phyloP scores from a whole-genome alignment of 1,139 yeast genomes.

The Diutina rugosa region DNA sequence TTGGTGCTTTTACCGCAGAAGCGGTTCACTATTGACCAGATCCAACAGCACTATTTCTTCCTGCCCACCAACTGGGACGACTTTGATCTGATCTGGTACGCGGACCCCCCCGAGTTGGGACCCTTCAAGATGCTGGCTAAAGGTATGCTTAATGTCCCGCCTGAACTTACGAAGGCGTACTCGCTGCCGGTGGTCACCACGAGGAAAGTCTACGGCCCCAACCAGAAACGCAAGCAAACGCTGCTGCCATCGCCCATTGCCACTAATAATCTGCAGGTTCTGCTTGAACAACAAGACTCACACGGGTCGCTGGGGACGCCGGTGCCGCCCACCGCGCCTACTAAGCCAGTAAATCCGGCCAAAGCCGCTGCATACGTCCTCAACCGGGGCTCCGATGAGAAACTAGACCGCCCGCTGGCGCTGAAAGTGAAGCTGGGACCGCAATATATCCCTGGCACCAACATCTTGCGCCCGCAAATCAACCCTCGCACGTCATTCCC shows the following conservation, averaged over 20 bases:
- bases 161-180: background rate
- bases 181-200: slow-evolving; percentile 2
- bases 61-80: slow-evolving; percentile 53
- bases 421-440: slow-evolving; percentile 7
- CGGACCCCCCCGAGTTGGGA: slow-evolving; percentile 60
- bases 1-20: slow-evolving; percentile 31
- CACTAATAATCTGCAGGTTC: background rate
- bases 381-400: slow-evolving; percentile 11
- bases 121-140: slow-evolving; percentile 34
- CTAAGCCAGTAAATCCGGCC: slow-evolving; percentile 19
- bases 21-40: slow-evolving; percentile 24
- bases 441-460: slow-evolving; percentile 45
- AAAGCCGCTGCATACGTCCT: slow-evolving; percentile 34
- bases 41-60: slow-evolving; percentile 57
- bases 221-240: background rate
- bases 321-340: background rate
- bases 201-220: background rate
- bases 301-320: background rate
- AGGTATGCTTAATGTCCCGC: slow-evolving; percentile 4
- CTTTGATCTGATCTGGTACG: slow-evolving; percentile 53
- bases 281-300: background rate
- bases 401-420: slow-evolving; percentile 5
- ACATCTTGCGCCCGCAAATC: slow-evolving; percentile 40
- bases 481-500: slow-evolving; percentile 13
- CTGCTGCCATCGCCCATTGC: background rate